These are phyloP conservation scores for Salix koriyanagi DNA, from an alignment of 345 rosid species.

Conservation along the genomic window DNA sequence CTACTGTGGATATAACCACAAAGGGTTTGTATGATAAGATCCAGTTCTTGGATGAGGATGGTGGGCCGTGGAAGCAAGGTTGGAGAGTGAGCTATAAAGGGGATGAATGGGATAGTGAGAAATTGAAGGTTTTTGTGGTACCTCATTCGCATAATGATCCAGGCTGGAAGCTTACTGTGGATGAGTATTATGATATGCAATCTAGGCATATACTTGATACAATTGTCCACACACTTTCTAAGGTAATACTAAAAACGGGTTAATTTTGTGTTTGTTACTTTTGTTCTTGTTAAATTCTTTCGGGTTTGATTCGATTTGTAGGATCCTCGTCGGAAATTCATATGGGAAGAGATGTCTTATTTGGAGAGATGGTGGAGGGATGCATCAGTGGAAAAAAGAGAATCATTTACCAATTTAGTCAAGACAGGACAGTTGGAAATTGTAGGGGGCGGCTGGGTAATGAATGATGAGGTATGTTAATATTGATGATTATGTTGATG, in stretches of 20 bases:
- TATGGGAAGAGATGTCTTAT: slow-evolving; percentile 99
- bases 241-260: slow-evolving; percentile 36
- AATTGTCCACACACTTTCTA: slow-evolving; percentile 72
- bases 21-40: slow-evolving; percentile 86
- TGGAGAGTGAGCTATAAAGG: slow-evolving; percentile 77
- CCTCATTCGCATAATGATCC: slow-evolving; percentile 99
- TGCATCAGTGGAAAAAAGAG: slow-evolving; percentile 56
- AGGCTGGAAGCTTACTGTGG: slow-evolving; percentile 94
- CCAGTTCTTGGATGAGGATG: slow-evolving; percentile 70
- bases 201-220: slow-evolving; percentile 82
- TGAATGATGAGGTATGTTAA: slow-evolving; percentile 88
- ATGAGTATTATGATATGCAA: slow-evolving; percentile 86
- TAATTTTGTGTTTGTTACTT: background rate
- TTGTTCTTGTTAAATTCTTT: background rate
- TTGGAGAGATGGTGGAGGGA: slow-evolving; percentile 99
- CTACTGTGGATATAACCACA: slow-evolving; percentile 71
- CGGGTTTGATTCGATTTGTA: slow-evolving; percentile 27
- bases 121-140: slow-evolving; percentile 75
- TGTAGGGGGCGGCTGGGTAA: slow-evolving; percentile 99
- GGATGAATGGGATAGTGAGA: slow-evolving; percentile 83
- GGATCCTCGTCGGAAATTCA: slow-evolving; percentile 85
- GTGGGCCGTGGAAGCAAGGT: slow-evolving; percentile 98
- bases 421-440: slow-evolving; percentile 92
- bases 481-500: background rate
- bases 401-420: slow-evolving; percentile 65